Evolutionary conservation across 2,329 filamentous ascomycete species (phyloP), one percentile per base, ranked within the genome.

Genomic region (Calonectria naviculata): DNA sequence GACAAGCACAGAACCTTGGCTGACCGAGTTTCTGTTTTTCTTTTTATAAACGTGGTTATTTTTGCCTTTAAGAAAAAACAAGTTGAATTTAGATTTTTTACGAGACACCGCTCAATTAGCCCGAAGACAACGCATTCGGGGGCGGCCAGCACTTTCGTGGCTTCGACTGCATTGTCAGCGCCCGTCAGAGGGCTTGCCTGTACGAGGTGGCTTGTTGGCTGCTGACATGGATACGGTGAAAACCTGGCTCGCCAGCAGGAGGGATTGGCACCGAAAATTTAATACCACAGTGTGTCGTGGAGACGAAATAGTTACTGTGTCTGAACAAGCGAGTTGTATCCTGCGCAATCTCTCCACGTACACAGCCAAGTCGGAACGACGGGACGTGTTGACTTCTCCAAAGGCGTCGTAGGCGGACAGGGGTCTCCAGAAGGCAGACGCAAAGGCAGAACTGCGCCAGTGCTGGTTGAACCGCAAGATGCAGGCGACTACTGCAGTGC

Each of bases 401-500:
- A 70, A 63, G 68, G 68, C 63, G 68, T 61, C 24, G 64, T 13
- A n/a, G 17, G 17, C 46, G 15, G 62, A 65, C 62, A 60, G 65
- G 65, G 65, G 65, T n/a, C 13, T 8, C 41, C 46, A 56, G 52
- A 49, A 70, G 68, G 68, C 67, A 66, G 68, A 70, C 63, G 24
- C 44, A 34, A 70, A 65, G 67, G 67, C 67, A 70, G 67, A 70
- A 46, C 67, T 56, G 31, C 62, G 61, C 61, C 52, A 52, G 36
- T 38, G 38, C 41, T 42, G 42, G 21, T 61, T 29, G 42, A 49
- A 68, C 64, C 36, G 44, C 46, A 47, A 56, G 54, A 34, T 65
- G 61, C 67, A 70, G 64, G 62, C 62, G 29, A 44, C 65, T 62
- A 67, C 65, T 67, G 65, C 54, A 67, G 31, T 21, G 65, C 54